Base-by-base conservation (phyloP, 805 yeast genomes). In the Candida awuae region DNA sequence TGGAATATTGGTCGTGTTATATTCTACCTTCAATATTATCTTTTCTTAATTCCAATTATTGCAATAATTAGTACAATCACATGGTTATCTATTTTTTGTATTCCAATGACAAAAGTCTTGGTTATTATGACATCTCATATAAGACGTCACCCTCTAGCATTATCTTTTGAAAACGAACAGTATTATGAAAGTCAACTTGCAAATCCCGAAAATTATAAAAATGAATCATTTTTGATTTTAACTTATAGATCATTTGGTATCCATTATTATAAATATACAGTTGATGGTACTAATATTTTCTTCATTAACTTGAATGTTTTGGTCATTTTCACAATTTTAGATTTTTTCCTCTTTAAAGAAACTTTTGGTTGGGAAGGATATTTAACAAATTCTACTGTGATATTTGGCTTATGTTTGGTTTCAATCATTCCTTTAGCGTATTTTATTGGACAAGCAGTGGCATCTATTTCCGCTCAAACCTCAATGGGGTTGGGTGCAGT, bases 401-500 rank as follows among this genome's bases (percentile, higher is more conserved):
- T 86, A 32, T 92, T 92, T 53, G 66, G 75, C 32, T 62, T 86
- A 14, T 83, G 96, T 57, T 63, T 92, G 42, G 68, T 83, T 35
- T 84, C 96, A 1, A 85, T 92, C 42, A 74, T 92, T 27, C 98
- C 98, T 6, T 67, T 92, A 48, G 97, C 98, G 0, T 90, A 92
- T 56, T 92, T 87, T 62, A 88, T 92, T 51, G 98, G 98, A 4
- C 97, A 90, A 61, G 97, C 97, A 6, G 98, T 92, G n/a, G 98
- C 98, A 0, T 88, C 97, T 2, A 92, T 92, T 43, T 84, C 95
- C 6, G 97, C 98, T 0, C 98, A 92, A 63, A 85, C 97, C 1
- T 88, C 97, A 0, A 92, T 92, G 98, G 97, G 97, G 21, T 78
- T 92, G 43, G 97, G 97, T 66, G 98, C 98, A 1, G 96, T 88